A percentile compares a stretch with the other conserved stretches of the same genome.
Conservation (phyloP, 768 basidiomycete species). For the Serpula lacrymans region DNA sequence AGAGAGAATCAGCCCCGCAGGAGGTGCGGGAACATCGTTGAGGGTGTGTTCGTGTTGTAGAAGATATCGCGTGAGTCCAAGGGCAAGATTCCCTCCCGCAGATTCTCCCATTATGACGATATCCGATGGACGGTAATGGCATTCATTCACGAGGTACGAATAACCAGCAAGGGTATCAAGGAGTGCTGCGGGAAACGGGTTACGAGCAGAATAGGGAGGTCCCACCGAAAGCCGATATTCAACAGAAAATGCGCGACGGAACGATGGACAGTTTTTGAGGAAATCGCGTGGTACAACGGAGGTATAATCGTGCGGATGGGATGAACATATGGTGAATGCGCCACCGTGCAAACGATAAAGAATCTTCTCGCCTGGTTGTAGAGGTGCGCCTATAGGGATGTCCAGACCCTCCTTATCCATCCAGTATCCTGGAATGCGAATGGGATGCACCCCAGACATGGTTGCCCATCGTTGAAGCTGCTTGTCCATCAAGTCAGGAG, state of each 20-base stretch:
- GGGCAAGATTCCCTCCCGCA: constrained; percentile 66
- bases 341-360: constrained; percentile 27
- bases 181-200: constrained; percentile 69
- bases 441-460: constrained; percentile 16
- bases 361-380: constrained; percentile 29
- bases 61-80: constrained; percentile 56
- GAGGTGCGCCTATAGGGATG: constrained; percentile 15
- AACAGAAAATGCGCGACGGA: constrained; percentile 50
- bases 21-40: constrained; percentile 18
- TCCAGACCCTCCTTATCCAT: constrained; percentile 10
- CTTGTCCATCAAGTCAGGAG: constrained; percentile 16
- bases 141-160: constrained; percentile 52
- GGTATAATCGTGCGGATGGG: constrained; percentile 33
- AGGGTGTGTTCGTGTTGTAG: constrained; percentile 27
- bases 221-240: constrained; percentile 61
- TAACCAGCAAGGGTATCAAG: constrained; percentile 67
- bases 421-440: constrained; percentile 22
- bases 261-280: constrained; percentile 35
- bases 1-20: constrained; percentile 13
- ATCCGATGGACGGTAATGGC: constrained; percentile 53
- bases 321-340: constrained; percentile 15
- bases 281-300: constrained; percentile 40
- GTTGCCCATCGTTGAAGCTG: constrained; percentile 22
- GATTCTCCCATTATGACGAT: constrained; percentile 68
- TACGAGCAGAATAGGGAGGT: constrained; percentile 35